Percentiles rank a stretch among this genome's conserved stretches.
Conservation (phyloP, 2,329 filamentous ascomycete species). For the Fusarium albidum region DNA sequence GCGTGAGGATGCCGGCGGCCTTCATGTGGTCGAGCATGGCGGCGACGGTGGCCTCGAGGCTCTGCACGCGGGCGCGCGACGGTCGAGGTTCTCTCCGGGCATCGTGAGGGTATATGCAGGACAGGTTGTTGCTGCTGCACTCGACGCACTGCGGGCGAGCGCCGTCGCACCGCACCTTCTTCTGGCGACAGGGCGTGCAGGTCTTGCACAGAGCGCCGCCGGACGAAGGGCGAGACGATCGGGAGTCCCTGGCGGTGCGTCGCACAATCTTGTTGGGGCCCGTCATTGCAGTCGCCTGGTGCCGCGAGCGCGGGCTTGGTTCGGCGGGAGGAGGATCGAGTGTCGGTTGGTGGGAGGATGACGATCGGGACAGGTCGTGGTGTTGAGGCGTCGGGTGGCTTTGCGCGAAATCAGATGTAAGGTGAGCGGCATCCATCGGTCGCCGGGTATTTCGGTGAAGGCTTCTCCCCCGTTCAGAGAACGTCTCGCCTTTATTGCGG, state of each 20-base stretch:
- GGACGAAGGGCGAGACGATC: slow-evolving; percentile 31
- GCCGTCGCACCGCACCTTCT: slow-evolving; percentile 48
- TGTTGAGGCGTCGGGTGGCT: neutral
- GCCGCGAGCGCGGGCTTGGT: slow-evolving; percentile 13
- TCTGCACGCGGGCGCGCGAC: slow-evolving; percentile 42
- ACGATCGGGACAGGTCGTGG: slow-evolving; percentile 1
- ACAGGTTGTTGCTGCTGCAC: slow-evolving; percentile 39
- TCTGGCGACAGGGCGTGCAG: slow-evolving; percentile 46
- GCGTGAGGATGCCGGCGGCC: slow-evolving; percentile 39
- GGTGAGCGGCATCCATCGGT: slow-evolving; percentile 37
- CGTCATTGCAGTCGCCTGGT: slow-evolving; percentile 30
- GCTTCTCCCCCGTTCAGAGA: neutral
- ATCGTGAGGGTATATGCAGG: slow-evolving; percentile 47
- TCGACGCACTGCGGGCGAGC: slow-evolving; percentile 44
- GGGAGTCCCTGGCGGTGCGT: slow-evolving; percentile 33
- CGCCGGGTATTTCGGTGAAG: slow-evolving; percentile 28
- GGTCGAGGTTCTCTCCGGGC: slow-evolving; percentile 43
- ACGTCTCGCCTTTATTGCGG: slow-evolving; percentile 10
- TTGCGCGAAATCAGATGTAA: slow-evolving; percentile 17
- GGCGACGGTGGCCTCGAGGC: slow-evolving; percentile 42
- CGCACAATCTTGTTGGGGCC: slow-evolving; percentile 36
- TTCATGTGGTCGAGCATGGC: slow-evolving; percentile 46
- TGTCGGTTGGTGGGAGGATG: neutral
- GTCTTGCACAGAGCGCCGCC: slow-evolving; percentile 45
- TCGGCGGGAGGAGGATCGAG: neutral